phyloP scores from a whole-genome alignment of 495 filamentous ascomycete species.

The Penicillium flavigenum region DNA sequence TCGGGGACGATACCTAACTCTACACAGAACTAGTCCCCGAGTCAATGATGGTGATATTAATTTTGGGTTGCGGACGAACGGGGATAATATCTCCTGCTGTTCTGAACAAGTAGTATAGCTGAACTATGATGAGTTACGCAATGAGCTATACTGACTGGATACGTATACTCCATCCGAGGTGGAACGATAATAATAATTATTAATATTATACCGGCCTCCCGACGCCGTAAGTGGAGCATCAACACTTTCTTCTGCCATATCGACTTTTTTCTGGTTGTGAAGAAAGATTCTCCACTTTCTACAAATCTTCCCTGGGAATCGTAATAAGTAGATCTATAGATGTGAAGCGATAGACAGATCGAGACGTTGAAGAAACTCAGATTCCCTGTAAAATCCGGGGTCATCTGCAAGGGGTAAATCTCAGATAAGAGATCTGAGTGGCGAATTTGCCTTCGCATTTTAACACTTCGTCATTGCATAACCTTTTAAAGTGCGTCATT shows the following conservation, averaged over 20 bases:
- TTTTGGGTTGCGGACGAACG: neutral
- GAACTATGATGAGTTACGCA: neutral
- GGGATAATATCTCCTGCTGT: constrained; percentile 1
- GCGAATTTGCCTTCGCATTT: constrained; percentile 12
- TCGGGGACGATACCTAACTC: neutral
- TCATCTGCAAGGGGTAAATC: constrained; percentile 31
- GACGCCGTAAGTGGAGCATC: constrained; percentile 12
- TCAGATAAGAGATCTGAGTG: constrained; percentile 19
- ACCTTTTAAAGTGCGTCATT: neutral
- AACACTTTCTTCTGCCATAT: constrained; percentile 7
- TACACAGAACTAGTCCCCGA: neutral
- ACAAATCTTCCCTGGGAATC: neutral
- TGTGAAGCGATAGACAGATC: neutral
- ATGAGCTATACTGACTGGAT: neutral
- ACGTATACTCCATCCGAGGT: constrained; percentile 4
- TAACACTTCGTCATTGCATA: neutral
- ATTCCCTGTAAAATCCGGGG: constrained; percentile 25
- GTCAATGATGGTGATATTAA: constrained; percentile 16
- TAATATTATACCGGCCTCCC: neutral
- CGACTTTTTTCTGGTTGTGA: constrained; percentile 12
- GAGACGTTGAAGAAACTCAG: constrained; percentile 5
- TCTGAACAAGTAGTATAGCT: neutral
- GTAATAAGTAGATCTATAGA: neutral
- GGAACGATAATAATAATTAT: constrained; percentile 5
- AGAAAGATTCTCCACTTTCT: neutral